Base-by-base conservation (phyloP, 2,329 filamentous ascomycete species). In the Pestalotiopsis sp. region DNA sequence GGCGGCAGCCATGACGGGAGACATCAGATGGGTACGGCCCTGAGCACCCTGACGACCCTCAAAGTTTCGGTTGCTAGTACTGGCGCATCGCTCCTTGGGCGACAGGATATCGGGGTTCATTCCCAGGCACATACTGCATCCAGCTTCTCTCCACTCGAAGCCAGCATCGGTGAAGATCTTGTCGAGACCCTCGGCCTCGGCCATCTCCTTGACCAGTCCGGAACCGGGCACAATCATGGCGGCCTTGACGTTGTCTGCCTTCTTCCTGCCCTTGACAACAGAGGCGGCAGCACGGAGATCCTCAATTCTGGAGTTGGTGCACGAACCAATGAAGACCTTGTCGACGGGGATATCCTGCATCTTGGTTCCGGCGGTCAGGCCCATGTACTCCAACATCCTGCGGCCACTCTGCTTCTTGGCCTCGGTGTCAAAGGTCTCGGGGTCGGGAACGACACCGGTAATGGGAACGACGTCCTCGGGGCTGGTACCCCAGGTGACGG, bases 101-200 rank as follows among this genome's bases (percentile, higher is more conserved):
- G 94, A 90, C 61, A 98, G 88, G 72, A 99, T 98, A 80, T 99
- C 96, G 0, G 96, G 95, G 85, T 99, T 99, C 95, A 99, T 99
- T 79, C 96, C 96, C 67, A 99, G 88, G 80, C 96, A 98, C 96
- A 99, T 99, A 71, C 93, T 97, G 88, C 96, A 99, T 64, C 96
- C 96, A 73, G 96, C 96, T 84, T 99, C 96, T 79, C 96, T 90
- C 95, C 95, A 98, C 80, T 98, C 95, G 74, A 98, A 98, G 7
- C 96, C 96, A 63, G 96, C 95, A 70, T 97, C 93, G 9, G 84
- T 78, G 82, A 99, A 98, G 78, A 98, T 92, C 85, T 94, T 93
- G 83, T 98, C 93, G 4, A 99, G 90, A 66, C 95, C 95, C 82
- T 98, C 96, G 2, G 89, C 85, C 82, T 99, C 95, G 5, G 96